phyloP scores from a whole-genome alignment of 441 rosid species.

The Adansonia gregorii region DNA sequence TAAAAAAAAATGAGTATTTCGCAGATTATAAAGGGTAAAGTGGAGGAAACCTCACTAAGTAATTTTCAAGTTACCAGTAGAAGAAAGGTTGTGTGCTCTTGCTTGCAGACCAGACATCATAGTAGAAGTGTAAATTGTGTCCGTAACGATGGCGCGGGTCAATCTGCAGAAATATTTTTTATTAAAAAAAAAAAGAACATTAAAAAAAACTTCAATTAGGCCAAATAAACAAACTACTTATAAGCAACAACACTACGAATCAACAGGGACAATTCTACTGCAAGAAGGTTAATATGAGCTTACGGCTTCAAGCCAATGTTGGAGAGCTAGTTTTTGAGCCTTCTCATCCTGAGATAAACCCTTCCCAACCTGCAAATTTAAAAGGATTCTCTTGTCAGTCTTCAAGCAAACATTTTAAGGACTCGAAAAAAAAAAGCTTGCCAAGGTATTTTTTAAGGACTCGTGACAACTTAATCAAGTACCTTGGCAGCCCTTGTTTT shows the following conservation, averaged over 20 bases:
- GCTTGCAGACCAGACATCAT: slow-evolving; percentile 55
- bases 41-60: neutral
- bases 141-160: slow-evolving; percentile 75
- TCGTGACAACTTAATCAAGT: neutral
- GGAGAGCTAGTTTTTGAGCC: slow-evolving; percentile 66
- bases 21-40: neutral
- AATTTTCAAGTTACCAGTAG: slow-evolving; percentile 49
- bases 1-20: neutral
- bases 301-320: slow-evolving; percentile 84
- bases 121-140: slow-evolving; percentile 63
- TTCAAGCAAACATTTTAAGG: neutral
- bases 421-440: neutral
- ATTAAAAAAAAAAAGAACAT: neutral
- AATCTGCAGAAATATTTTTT: slow-evolving; percentile 38
- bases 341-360: slow-evolving; percentile 66
- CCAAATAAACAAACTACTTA: neutral
- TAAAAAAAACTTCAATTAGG: neutral
- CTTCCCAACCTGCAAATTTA: slow-evolving; percentile 56
- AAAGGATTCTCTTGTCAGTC: neutral
- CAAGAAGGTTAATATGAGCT: slow-evolving; percentile 24
- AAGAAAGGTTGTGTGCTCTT: slow-evolving; percentile 64
- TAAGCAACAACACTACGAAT: neutral
- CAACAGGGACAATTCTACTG: neutral
- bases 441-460: neutral
- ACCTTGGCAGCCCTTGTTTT: slow-evolving; percentile 80